Evolutionary conservation across 75 land plant genomes (phyloP).

Genomic region (Cryptomeria japonica): DNA sequence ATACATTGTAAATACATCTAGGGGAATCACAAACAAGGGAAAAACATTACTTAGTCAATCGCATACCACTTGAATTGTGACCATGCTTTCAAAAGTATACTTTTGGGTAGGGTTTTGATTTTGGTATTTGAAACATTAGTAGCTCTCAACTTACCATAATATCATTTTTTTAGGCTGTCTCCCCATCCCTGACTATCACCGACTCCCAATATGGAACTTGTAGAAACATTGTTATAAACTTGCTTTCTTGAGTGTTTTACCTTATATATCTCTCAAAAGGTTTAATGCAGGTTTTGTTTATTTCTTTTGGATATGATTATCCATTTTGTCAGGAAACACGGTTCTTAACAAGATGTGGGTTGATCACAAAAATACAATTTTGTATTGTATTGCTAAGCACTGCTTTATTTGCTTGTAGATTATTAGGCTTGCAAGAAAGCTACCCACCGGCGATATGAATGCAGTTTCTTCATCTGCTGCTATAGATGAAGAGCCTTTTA

Average conservation of each 20-base stretch:
- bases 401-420: constrained; percentile 45
- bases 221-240: too few species aligned
- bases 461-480: constrained; percentile 21
- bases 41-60: too few species aligned
- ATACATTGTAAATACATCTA: too few species aligned
- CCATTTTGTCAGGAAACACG: not conserved
- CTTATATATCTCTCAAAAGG: not conserved
- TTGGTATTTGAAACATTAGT: too few species aligned
- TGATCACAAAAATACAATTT: not conserved
- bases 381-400: not conserved
- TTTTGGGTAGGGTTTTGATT: too few species aligned
- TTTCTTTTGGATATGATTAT: not conserved
- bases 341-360: not conserved
- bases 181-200: too few species aligned
- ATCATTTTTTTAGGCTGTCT: too few species aligned
- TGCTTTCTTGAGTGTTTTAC: not conserved
- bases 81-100: too few species aligned
- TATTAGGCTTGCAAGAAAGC: constrained; percentile 80
- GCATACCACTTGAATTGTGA: too few species aligned
- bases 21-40: too few species aligned
- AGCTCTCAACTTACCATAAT: too few species aligned
- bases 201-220: not conserved
- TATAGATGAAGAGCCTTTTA: constrained; percentile 36
- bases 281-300: not conserved
- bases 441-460: constrained; percentile 74